Conservation (phyloP, 192 early-diverging fungal species). For the Coemansia sp. region DNA sequence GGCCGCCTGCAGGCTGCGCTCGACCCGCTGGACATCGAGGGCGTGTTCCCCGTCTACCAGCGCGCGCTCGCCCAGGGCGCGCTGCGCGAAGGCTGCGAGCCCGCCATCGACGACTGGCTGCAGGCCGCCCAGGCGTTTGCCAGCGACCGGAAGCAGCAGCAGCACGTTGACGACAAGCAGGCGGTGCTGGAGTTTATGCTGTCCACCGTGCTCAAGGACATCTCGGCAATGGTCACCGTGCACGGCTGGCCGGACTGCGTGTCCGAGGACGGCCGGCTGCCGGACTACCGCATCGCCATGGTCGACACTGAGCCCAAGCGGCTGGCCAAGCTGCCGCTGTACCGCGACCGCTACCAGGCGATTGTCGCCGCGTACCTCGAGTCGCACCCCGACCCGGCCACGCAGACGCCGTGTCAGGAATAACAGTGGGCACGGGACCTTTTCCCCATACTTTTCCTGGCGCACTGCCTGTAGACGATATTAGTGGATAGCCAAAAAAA, state of each 20-base stretch:
- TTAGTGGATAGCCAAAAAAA: too few species aligned
- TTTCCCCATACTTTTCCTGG: too few species aligned
- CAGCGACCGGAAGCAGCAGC: not conserved
- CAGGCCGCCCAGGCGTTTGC: slow-evolving; percentile 15
- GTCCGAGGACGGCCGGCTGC: not conserved
- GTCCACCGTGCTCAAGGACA: slow-evolving; percentile 73
- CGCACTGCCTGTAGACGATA: not conserved
- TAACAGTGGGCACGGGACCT: too few species aligned
- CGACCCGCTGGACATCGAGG: slow-evolving; percentile 60
- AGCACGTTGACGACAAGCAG: slow-evolving; percentile 34
- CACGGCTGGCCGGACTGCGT: slow-evolving; percentile 10
- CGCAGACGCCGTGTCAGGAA: slow-evolving; percentile 22
- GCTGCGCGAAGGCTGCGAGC: slow-evolving; percentile 7
- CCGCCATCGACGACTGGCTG: slow-evolving; percentile 30
- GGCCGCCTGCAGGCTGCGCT: slow-evolving; percentile 50
- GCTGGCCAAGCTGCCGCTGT: slow-evolving; percentile 54
- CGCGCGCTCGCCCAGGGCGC: slow-evolving; percentile 21
- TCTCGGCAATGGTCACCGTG: slow-evolving; percentile 60
- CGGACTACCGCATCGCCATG: slow-evolving; percentile 44
- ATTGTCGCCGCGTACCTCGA: slow-evolving; percentile 55
- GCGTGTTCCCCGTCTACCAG: slow-evolving; percentile 27
- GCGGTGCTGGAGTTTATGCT: slow-evolving; percentile 62
- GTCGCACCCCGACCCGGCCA: slow-evolving; percentile 6
- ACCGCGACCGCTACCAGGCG: slow-evolving; percentile 52
- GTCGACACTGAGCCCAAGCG: slow-evolving; percentile 74